These are phyloP conservation scores for Plantago coronopus DNA, from an alignment of 305 asterid genomes.

Conservation along the genomic window DNA sequence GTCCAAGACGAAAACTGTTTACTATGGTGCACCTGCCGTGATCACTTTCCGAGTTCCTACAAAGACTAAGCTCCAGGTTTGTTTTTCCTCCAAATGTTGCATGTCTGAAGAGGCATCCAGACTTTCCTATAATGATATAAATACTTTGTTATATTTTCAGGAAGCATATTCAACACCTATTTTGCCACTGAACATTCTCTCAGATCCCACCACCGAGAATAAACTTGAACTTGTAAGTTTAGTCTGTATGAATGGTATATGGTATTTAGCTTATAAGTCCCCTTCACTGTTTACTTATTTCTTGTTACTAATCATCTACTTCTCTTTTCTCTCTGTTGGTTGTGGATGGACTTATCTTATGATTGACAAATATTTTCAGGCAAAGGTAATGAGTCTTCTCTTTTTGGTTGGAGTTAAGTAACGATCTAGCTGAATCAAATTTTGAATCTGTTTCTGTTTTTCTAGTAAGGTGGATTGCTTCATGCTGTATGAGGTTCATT, in stretches of 20 bases:
- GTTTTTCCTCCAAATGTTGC: constrained; percentile 16
- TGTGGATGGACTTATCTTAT: constrained; percentile 22
- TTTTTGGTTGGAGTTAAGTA: constrained; percentile 1
- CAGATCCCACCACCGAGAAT: constrained; percentile 26
- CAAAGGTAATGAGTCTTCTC: constrained; percentile 42
- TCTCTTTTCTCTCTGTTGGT: constrained; percentile 17
- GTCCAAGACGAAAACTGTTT: constrained; percentile 52
- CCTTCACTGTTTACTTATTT: constrained; percentile 1
- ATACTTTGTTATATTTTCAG: constrained; percentile 31
- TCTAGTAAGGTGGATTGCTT: not conserved
- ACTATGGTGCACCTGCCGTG: constrained; percentile 55
- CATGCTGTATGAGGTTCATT: not conserved
- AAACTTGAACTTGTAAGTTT: constrained; percentile 42
- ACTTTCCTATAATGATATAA: not conserved
- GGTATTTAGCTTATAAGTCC: not conserved
- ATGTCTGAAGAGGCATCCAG: not conserved
- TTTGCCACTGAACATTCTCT: constrained; percentile 45
- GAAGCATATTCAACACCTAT: constrained; percentile 66
- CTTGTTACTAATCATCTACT: constrained; percentile 26
- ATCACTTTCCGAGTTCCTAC: constrained; percentile 54
- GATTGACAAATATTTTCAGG: constrained; percentile 33
- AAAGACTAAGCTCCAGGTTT: constrained; percentile 52
- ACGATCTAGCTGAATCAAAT: not conserved
- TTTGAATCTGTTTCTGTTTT: not conserved
- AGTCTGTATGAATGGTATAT: constrained; percentile 1